Conservation (phyloP, 208 protist genomes). For the Phytomonas sp. region DNA sequence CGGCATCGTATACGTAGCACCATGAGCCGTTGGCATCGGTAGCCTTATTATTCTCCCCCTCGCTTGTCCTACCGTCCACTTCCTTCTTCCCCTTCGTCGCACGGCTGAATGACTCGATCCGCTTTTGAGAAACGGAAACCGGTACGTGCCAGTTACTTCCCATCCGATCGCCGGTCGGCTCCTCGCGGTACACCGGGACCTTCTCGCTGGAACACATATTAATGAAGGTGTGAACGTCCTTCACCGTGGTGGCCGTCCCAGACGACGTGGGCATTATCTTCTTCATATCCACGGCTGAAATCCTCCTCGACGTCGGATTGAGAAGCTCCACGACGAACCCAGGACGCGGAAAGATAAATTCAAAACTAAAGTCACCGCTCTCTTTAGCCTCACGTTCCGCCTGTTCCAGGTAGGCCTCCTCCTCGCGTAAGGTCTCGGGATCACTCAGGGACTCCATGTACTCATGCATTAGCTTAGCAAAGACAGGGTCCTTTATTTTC, state of each 20-base stretch:
- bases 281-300: conserved; percentile 15
- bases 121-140: conserved; percentile 67
- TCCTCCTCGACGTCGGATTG: conserved; percentile 37
- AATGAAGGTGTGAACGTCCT: conserved; percentile 31
- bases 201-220: conserved; percentile 83
- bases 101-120: conserved; percentile 35
- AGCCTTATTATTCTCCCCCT: conserved; percentile 1
- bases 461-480: conserved; percentile 78
- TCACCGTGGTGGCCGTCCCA: not conserved
- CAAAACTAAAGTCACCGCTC: conserved; percentile 84
- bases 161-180: conserved; percentile 39
- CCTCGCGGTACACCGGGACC: conserved; percentile 66
- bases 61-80: not conserved
- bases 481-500: conserved; percentile 87
- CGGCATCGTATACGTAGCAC: conserved; percentile 78
- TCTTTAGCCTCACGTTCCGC: conserved; percentile 76
- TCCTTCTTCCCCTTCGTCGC: conserved; percentile 2
- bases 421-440: conserved; percentile 74
- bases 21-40: conserved; percentile 4
- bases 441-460: conserved; percentile 86
- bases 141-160: conserved; percentile 87
- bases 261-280: not conserved
- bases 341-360: conserved; percentile 81
- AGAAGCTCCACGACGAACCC: conserved; percentile 79
- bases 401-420: conserved; percentile 87